A percentile compares a stretch with the other conserved stretches of the same genome.
phyloP scores from a whole-genome alignment of 805 yeast genomes.

The Yarrowia sp. region DNA sequence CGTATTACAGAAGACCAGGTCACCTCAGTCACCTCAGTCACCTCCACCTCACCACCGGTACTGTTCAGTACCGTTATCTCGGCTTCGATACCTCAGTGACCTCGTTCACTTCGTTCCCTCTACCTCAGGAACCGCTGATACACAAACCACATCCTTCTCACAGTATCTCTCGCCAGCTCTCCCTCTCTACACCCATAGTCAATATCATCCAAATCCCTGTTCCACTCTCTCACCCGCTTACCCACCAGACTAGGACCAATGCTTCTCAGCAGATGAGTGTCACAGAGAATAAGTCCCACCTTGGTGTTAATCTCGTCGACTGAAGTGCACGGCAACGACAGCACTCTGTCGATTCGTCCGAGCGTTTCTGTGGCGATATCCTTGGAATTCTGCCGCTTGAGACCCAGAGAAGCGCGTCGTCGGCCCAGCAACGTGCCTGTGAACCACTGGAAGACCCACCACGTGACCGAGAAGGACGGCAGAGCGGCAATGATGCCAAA shows the following conservation, averaged over 20 bases:
- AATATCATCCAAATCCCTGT: constrained; percentile 59
- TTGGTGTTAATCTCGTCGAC: constrained; percentile 49
- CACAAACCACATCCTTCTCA: constrained; percentile 67
- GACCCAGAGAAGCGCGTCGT: constrained; percentile 41
- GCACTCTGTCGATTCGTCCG: constrained; percentile 65
- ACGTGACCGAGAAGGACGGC: constrained; percentile 65
- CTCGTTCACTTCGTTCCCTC: too few species aligned
- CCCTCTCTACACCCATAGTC: constrained; percentile 12
- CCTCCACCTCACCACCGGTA: too few species aligned
- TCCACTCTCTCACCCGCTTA: constrained; percentile 65
- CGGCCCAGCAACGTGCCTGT: constrained; percentile 42
- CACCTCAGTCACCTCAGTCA: too few species aligned
- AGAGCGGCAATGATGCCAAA: constrained; percentile 89
- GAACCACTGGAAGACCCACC: constrained; percentile 45
- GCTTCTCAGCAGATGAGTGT: constrained; percentile 63
- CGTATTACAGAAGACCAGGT: too few species aligned
- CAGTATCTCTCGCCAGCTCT: constrained; percentile 50
- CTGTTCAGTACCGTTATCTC: too few species aligned
- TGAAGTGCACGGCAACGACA: constrained; percentile 47
- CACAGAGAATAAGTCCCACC: constrained; percentile 72
- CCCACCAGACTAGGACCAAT: constrained; percentile 56
- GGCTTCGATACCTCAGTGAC: too few species aligned
- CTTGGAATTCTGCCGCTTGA: constrained; percentile 41
- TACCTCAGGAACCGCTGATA: constrained; percentile 52
- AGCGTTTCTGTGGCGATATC: constrained; percentile 55